Evolutionary conservation across 352 stramenopile genomes (phyloP).

Genomic region (Phytophthora podocarpi): DNA sequence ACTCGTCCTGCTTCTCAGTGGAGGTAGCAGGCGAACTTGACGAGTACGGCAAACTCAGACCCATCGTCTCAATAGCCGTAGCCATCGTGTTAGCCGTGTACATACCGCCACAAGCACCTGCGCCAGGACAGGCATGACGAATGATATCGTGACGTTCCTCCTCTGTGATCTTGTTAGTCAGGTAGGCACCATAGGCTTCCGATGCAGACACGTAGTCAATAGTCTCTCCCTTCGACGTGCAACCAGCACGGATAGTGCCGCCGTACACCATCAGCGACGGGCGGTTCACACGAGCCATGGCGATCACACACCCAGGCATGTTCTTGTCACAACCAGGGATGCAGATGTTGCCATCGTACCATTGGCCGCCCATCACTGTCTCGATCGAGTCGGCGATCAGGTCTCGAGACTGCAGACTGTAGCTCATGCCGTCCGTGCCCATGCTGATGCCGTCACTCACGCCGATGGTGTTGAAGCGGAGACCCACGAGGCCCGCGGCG

Average conservation of each 20-base stretch:
- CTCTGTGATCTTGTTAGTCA: conserved; percentile 93
- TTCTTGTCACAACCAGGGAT: conserved; percentile 99
- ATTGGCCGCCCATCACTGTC: conserved; percentile 98
- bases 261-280: conserved; percentile 99
- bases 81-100: conserved; percentile 99
- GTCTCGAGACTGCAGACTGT: conserved; percentile 95
- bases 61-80: conserved; percentile 96
- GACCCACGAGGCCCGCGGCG: conserved; percentile 90
- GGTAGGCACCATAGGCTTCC: conserved; percentile 95
- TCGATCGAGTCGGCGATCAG: conserved; percentile 99
- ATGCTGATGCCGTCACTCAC: conserved; percentile 98
- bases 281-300: conserved; percentile 98
- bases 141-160: conserved; percentile 94
- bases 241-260: conserved; percentile 96
- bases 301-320: conserved; percentile 98
- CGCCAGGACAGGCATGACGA: conserved; percentile 94
- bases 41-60: conserved; percentile 96
- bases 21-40: conserved; percentile 95
- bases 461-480: conserved; percentile 98
- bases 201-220: conserved; percentile 98
- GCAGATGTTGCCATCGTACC: conserved; percentile 98
- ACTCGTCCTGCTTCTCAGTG: conserved; percentile 94
- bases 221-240: conserved; percentile 84
- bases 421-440: conserved; percentile 97
- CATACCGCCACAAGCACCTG: conserved; percentile 97